Percentiles rank a stretch among this genome's conserved stretches.
These are phyloP conservation scores for Kwoniella shandongensis DNA, from an alignment of 768 basidiomycete genomes.

Conservation along the genomic window DNA sequence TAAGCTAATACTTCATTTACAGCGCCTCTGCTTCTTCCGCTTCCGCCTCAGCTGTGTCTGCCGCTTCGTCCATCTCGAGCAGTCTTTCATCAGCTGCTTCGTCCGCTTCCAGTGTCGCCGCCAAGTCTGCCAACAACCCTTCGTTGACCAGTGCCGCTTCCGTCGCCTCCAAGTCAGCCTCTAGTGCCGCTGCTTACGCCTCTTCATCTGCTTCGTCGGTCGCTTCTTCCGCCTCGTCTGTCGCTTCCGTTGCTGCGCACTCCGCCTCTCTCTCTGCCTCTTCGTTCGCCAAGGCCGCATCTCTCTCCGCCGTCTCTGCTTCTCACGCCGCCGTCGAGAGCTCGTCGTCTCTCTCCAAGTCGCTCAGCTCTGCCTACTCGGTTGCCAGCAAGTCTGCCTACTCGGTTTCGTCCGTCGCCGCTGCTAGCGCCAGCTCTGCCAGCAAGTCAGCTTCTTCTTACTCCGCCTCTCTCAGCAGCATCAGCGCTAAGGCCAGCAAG, in stretches of 20 bases:
- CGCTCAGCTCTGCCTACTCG: constrained; percentile 32
- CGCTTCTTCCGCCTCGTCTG: constrained; percentile 47
- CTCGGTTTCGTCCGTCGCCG: constrained; percentile 34
- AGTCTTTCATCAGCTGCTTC: constrained; percentile 48
- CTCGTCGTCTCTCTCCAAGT: constrained; percentile 36
- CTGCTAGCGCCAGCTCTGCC: constrained; percentile 34
- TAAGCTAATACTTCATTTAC: constrained; percentile 4
- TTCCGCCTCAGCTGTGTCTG: constrained; percentile 42
- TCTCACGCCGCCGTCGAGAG: constrained; percentile 37
- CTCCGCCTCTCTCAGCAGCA: constrained; percentile 42
- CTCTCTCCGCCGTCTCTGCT: constrained; percentile 42
- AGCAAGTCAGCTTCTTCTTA: constrained; percentile 41
- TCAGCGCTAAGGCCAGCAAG: constrained; percentile 44
- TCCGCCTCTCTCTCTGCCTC: constrained; percentile 46
- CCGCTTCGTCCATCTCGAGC: constrained; percentile 46
- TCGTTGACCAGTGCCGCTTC: constrained; percentile 43
- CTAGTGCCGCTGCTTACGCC: constrained; percentile 45
- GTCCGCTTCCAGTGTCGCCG: constrained; percentile 42
- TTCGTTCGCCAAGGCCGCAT: constrained; percentile 36
- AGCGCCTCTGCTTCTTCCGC: constrained; percentile 51
- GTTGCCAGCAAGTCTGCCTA: constrained; percentile 45
- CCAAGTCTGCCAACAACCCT: constrained; percentile 44
- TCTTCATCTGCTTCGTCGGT: constrained; percentile 48
- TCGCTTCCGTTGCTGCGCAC: constrained; percentile 42
- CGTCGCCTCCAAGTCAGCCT: constrained; percentile 49